These are phyloP conservation scores for Quercus phellos DNA, from an alignment of 331 rosid genomes.

Conservation along the genomic window DNA sequence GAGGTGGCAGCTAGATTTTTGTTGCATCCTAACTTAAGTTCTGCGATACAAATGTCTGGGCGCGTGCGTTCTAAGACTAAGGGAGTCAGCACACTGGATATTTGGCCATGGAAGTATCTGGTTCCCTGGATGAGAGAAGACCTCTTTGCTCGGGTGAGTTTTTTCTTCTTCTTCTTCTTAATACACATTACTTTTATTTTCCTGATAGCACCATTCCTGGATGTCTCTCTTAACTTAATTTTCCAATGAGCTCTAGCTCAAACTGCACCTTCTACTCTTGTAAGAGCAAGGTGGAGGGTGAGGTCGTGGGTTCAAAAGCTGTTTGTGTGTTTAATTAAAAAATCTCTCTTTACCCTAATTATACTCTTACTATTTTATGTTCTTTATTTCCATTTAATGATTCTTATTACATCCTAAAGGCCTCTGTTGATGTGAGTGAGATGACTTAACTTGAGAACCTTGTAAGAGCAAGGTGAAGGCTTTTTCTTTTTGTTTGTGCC, in stretches of 20 bases:
- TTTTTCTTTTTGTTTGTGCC: not conserved
- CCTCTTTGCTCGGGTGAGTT: constrained; percentile 73
- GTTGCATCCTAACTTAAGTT: constrained; percentile 91
- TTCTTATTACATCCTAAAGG: not conserved
- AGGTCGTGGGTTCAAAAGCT: too few relatives aligned
- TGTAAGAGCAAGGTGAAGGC: not conserved
- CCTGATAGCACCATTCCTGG: not conserved
- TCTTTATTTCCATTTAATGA: not conserved
- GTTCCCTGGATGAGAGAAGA: constrained; percentile 98
- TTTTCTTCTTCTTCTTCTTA: not conserved
- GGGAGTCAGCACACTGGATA: constrained; percentile 89
- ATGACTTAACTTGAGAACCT: not conserved
- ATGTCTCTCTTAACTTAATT: not conserved
- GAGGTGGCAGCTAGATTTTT: constrained; percentile 99
- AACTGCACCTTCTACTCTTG: too few relatives aligned
- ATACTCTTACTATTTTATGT: not conserved
- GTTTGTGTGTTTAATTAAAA: too few relatives aligned
- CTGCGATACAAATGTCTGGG: constrained; percentile 65
- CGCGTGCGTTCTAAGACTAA: constrained; percentile 53
- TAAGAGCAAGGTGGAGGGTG: too few relatives aligned
- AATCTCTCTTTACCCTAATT: not conserved
- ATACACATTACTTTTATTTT: not conserved
- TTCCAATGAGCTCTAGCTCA: not conserved
- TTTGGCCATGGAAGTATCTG: constrained; percentile 99
- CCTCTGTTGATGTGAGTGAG: not conserved